Base-by-base conservation (phyloP, 2,329 filamentous ascomycete genomes). In the Colletotrichum noveboracense region DNA sequence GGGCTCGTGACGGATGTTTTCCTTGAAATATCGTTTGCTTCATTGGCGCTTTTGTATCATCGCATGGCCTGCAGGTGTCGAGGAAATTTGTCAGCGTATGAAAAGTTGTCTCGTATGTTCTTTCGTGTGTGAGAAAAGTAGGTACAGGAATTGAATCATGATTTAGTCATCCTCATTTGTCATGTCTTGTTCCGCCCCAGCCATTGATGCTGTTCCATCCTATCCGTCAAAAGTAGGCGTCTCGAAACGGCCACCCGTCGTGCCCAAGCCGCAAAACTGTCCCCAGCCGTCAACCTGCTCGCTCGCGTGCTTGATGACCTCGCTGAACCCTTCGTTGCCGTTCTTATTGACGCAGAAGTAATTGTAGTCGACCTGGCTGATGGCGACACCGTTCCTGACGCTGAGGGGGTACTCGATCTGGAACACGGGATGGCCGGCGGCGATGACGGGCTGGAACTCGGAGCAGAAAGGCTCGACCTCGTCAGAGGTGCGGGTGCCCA, bases 341-440 rank as follows among this genome's bases (percentile, higher is more conserved):
- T 77, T 71, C 52, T 77, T 71, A 52, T 74, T 66, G 16, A 65
- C 73, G 56, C 81, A 83, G 77, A 81, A 83, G 71, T 78, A 80
- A 21, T 72, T 64, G 24, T 78, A 75, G 58, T 83, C 81, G 6
- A 76, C 77, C 6, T 76, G 62, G 62, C 79, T 81, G 38, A 83
- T 69, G 26, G 75, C 70, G n/a, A 79, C 79, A 7, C 69, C 77
- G 64, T 79, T 77, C 13, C 79, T 77, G 28, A 73, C 73, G 28
- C 81, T 83, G 9, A 77, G 79, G 24, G 82, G 82, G 43, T 84
- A 84, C 78, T 84, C 83, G 61, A 84, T 82, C 78, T 83, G 81
- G 38, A 84, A 79, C 14, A 84, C 82, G 36, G 82, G 83, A 74
- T 81, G 83, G 34, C 76, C 80, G n/a, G 77, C 78, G 12, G 79